Evolutionary conservation across 345 rosid species (phyloP), one percentile per base, ranked within the genome.

Genomic region (Rubroshorea leprosula): DNA sequence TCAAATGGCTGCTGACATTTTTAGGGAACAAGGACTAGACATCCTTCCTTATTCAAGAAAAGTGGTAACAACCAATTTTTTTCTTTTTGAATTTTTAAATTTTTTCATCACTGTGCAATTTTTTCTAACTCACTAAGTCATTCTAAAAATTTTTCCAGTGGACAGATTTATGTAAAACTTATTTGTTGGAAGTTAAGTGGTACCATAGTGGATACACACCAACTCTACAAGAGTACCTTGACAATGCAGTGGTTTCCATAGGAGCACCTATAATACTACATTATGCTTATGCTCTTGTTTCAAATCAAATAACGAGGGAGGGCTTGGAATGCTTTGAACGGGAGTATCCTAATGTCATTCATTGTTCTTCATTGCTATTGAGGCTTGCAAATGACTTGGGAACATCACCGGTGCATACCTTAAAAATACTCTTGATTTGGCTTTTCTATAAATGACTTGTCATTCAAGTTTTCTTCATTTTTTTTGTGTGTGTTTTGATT

Each of bases 171-270:
- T 75, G 74, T 31, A 50, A 41, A 67, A 5, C 74, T 16, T 79
- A 51, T 57, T 46, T 79, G 24, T 17, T 41, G 54, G 84, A 83
- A 18, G 80, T 83, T 0, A 52, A 67, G 54, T 80, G 88, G 88
- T 64, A 54, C 39, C 1, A 60, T 6, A 52, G 35, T 16, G 75
- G 73, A 24, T 48, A 66, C 15, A 77, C 47, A 13, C 84, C 87
- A 23, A 64, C 22, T 1, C 16, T 75, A 0, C 14, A 73, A 59
- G 83, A 77, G 24, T 80, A 77, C 62, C 51, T 79, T 38, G 65
- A 76, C 25, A 74, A 70, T 54, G 78, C 63, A 0, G 65, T 69
- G 74, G 19, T 70, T 44, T 73, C 88, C 6, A 29, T 64, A 13
- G 39, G 67, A 0, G 74, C 44, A 8, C 69, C 77, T 7, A 20